A percentile compares a stretch with the other conserved stretches of the same genome.
Conservation (phyloP, 2,329 filamentous ascomycete genomes). For the Sporothrix variecibatus region DNA sequence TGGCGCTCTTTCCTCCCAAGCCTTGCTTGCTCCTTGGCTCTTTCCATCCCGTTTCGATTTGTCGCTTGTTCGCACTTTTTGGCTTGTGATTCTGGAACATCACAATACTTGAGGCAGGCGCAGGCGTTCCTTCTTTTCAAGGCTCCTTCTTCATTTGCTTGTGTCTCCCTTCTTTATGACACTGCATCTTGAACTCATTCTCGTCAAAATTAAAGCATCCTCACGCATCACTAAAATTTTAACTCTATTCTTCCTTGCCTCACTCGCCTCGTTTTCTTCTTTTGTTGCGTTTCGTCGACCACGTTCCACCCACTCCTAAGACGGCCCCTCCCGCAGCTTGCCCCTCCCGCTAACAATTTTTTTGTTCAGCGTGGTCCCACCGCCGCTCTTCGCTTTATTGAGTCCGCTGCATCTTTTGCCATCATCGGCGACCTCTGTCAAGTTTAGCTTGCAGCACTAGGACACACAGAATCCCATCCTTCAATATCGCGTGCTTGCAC, state of each 20-base stretch:
- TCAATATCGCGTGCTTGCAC: background rate
- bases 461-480: background rate
- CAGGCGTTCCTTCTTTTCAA: background rate
- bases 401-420: background rate
- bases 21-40: background rate
- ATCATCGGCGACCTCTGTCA: background rate
- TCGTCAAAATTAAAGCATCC: background rate
- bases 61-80: constrained; percentile 3
- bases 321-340: constrained; percentile 16
- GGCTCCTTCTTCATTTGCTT: background rate
- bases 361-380: background rate
- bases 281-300: background rate
- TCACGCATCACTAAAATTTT: constrained; percentile 5
- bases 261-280: background rate
- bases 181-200: background rate
- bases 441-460: background rate
- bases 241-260: constrained; percentile 14
- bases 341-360: background rate
- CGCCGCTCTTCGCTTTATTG: background rate
- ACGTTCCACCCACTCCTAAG: background rate
- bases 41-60: background rate
- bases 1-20: background rate
- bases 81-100: constrained; percentile 18
- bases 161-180: background rate
- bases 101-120: constrained; percentile 12